Evolutionary conservation across 306 rosid species (phyloP), one percentile per base, ranked within the genome.

Genomic region (Pyrus bretschneideri): DNA sequence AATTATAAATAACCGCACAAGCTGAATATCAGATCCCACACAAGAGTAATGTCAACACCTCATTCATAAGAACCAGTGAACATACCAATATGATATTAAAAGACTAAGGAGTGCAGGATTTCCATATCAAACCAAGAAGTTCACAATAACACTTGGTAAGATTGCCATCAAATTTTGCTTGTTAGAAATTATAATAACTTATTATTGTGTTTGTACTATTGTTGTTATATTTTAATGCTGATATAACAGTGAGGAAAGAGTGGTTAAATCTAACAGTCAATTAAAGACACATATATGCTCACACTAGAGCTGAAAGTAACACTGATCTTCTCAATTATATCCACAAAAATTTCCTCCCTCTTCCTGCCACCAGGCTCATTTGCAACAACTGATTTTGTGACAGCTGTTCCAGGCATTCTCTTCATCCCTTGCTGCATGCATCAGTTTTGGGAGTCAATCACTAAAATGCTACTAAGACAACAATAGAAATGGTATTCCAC

Each of bases 261-360:
- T n/a, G 77, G 27, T 18, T 25, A 11, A n/a, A 61, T 23, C 61
- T 59, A 73, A 40, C 18, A 68, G 70, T 78, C 81, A 66, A 69
- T 58, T 31, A 19, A 72, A 72, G 72, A 75, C 70, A 76, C 22
- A 76, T 77, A 74, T 76, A 84, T 25, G 25, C 96, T 70, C 85
- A 92, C 97, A 70, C 96, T 92, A 25, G 96, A 92, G 84, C 97
- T 90, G 75, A 92, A 90, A 81, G 97, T 92, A 67, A 90, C 84
- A 83, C 96, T 92, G 92, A 92, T 92, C 89, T 92, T 92, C 88
- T 92, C 97, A 59, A 92, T 92, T 82, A 92, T 90, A 79, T 90
- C 97, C 31, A 92, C 97, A 84, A 90, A 92, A 63, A 92, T 92
- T 82, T 90, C 97, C 85, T 92, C 97, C 86, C 97, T 92, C 86